Conservation (phyloP, 257 asterid species). For the Salvia hispanica region DNA sequence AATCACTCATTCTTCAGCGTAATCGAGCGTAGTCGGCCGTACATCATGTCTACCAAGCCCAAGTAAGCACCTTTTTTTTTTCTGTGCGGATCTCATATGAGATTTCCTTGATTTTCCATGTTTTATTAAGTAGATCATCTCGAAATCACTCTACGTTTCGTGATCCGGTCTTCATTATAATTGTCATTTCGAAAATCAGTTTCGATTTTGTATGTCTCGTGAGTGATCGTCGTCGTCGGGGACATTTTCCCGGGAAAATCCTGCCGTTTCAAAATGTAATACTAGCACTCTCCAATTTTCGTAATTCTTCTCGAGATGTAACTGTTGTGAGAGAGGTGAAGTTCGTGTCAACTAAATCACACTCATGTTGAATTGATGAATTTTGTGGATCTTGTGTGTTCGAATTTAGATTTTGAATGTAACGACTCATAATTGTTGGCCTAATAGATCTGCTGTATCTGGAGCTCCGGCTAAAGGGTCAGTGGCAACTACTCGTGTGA, state of each 20-base stretch:
- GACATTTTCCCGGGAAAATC: background rate
- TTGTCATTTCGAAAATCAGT: conserved; percentile 3
- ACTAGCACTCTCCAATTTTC: background rate
- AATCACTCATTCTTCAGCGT: conserved; percentile 20
- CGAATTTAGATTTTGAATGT: too few relatives aligned
- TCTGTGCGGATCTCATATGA: conserved; percentile 41
- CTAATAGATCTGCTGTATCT: conserved; percentile 59
- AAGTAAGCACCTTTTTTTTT: conserved; percentile 50
- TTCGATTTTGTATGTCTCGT: background rate
- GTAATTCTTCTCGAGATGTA: background rate
- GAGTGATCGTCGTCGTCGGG: background rate
- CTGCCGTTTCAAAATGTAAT: conserved; percentile 23
- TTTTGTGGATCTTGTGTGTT: too few relatives aligned
- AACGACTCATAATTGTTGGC: too few relatives aligned
- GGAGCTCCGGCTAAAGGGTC: conserved; percentile 69
- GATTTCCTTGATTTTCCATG: conserved; percentile 36
- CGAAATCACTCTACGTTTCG: conserved; percentile 3
- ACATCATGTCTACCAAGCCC: conserved; percentile 71
- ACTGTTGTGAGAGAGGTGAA: background rate
- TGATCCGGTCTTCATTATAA: conserved; percentile 19
- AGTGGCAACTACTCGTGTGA: conserved; percentile 53
- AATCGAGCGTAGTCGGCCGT: background rate
- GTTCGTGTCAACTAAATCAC: background rate
- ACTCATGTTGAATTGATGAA: background rate
- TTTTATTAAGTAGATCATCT: conserved; percentile 24